Base-by-base conservation (phyloP, 352 stramenopile species). In the Stephanocyclus meneghinianus region DNA sequence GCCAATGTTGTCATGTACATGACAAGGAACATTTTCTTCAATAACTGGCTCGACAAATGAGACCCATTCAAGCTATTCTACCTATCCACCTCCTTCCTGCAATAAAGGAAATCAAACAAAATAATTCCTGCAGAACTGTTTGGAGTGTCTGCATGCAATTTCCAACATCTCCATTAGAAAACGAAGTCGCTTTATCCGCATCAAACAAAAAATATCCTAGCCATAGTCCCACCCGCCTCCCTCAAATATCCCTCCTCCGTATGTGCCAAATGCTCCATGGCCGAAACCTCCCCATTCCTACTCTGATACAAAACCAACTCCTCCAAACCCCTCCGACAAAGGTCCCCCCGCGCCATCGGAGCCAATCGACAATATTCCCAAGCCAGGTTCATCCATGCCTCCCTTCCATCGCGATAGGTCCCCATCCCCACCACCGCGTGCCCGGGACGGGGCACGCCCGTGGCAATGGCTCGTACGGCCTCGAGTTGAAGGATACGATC, bases 161-260 rank as follows among this genome's bases (percentile, higher is more conserved):
- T 4, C 3, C 0, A 40, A 4, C 35, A 40, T 40, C 7, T 40
- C 35, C 35, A 40, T 8, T 9, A 40, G 35, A 40, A 40, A 40
- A 40, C 35, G 35, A 40, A 40, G 35, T 9, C 7, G 10, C 5
- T 11, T 16, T 21, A 63, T 45, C 30, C 13, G 0, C 32, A 65
- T 56, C 75, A 93, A n/a, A 92, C 59, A 74, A 92, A 92, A 53
- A 93, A 93, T 35, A 93, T 68, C 45, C 87, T 79, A 26, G 84
- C 86, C 87, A 93, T 93, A 18, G 88, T 85, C 40, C 88, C 88
- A 47, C 88, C 88, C 4, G 85, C 85, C 29, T 62, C 78, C 30
- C 71, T 68, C 45, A 92, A 76, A 75, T 93, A 91, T 2, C 81
- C 66, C 29, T 75, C 70, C 60, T 71, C 81, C 21, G 45, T 74